A percentile compares a stretch with the other conserved stretches of the same genome.
Conservation (phyloP, 2,329 filamentous ascomycete species). For the Myriangium duriaei region DNA sequence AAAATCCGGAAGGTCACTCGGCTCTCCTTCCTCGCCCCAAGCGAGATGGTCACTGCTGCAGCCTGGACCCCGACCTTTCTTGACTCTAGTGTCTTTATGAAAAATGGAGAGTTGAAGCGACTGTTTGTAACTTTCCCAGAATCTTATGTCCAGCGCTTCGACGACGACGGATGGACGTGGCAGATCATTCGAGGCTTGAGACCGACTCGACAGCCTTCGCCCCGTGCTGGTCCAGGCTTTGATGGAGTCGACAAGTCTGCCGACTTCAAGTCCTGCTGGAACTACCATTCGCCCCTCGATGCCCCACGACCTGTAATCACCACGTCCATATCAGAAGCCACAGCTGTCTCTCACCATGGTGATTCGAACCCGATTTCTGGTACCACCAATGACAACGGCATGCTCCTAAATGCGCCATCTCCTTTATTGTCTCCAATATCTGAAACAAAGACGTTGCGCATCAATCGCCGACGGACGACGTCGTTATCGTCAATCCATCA, state of each 20-base stretch:
- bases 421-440: conserved; percentile 23
- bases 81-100: conserved; percentile 59
- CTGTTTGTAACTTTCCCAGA: conserved; percentile 66
- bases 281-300: conserved; percentile 52
- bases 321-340: conserved; percentile 34
- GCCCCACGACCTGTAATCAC: conserved; percentile 32
- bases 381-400: conserved; percentile 22
- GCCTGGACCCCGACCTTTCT: conserved; percentile 62
- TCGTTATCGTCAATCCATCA: conserved; percentile 16
- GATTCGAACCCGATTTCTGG: conserved; percentile 24
- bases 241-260: conserved; percentile 51
- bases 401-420: conserved; percentile 10
- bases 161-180: conserved; percentile 56
- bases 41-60: conserved; percentile 61
- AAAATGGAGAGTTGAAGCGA: conserved; percentile 46
- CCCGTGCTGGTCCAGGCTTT: conserved; percentile 28
- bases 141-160: conserved; percentile 57
- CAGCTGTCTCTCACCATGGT: conserved; percentile 17
- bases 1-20: conserved; percentile 64
- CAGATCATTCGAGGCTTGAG: conserved; percentile 52
- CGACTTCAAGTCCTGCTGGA: conserved; percentile 14
- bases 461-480: conserved; percentile 13
- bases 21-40: conserved; percentile 55
- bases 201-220: conserved; percentile 34
- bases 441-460: conserved; percentile 14